phyloP scores from a whole-genome alignment of 441 rosid species.

The Jatropha podagrica region DNA sequence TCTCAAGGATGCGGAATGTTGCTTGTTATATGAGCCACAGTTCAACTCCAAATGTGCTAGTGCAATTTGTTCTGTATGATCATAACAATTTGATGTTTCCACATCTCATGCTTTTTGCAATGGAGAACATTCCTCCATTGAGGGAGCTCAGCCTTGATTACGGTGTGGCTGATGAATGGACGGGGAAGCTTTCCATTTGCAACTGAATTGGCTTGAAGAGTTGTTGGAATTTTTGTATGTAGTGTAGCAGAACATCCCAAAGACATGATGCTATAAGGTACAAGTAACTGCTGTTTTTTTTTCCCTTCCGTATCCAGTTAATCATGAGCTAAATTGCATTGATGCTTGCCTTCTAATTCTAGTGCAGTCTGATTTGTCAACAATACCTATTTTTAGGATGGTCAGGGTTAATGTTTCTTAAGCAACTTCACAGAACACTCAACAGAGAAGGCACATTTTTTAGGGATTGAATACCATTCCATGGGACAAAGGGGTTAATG shows the following conservation, averaged over 20 bases:
- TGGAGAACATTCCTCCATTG: constrained; percentile 81
- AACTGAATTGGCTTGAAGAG: constrained; percentile 36
- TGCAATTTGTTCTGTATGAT: constrained; percentile 76
- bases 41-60: constrained; percentile 72
- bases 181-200: constrained; percentile 68
- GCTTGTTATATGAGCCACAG: constrained; percentile 89
- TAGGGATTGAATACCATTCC: neutral
- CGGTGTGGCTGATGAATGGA: constrained; percentile 65
- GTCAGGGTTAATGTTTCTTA: neutral
- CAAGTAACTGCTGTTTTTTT: constrained; percentile 15
- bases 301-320: constrained; percentile 3
- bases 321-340: neutral
- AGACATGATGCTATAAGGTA: constrained; percentile 38
- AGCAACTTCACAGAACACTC: constrained; percentile 4
- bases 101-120: constrained; percentile 80
- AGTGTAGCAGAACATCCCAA: constrained; percentile 20
- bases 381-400: neutral
- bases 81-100: constrained; percentile 82
- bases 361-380: no score
- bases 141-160: constrained; percentile 85
- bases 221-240: constrained; percentile 23
- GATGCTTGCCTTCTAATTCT: constrained; percentile 13
- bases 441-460: neutral
- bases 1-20: constrained; percentile 76
- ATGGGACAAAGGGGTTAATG: neutral